Evolutionary conservation across 345 rosid genomes (phyloP).

Genomic region (Theobroma cacao): DNA sequence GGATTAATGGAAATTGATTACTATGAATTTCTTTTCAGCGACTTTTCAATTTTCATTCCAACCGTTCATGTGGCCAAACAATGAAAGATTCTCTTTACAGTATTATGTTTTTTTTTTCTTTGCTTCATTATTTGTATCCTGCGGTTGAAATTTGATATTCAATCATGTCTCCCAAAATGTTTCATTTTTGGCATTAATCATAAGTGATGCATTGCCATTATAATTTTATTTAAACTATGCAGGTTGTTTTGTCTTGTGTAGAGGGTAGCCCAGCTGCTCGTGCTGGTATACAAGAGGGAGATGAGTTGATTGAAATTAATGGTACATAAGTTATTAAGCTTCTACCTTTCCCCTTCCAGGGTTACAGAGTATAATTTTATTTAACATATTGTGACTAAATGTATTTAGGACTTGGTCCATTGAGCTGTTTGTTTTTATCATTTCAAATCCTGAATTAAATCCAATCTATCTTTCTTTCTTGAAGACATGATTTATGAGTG

Average conservation of each 20-base stretch:
- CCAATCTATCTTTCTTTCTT: neutral
- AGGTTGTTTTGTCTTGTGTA: slow-evolving; percentile 81
- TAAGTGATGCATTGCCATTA: neutral
- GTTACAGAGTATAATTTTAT: neutral
- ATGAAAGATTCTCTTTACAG: neutral
- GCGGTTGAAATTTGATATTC: neutral
- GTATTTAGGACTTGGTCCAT: neutral
- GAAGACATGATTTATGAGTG: neutral
- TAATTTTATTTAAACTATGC: slow-evolving; percentile 21
- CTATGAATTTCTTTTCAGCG: neutral
- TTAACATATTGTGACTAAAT: neutral
- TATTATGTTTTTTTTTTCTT: neutral
- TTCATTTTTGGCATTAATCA: neutral
- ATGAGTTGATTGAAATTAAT: slow-evolving; percentile 81
- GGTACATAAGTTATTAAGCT: slow-evolving; percentile 39
- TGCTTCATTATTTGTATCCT: neutral
- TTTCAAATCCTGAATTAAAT: neutral
- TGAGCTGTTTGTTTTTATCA: neutral
- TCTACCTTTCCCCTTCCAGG: neutral
- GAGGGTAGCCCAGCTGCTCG: slow-evolving; percentile 92
- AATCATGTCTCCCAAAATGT: neutral
- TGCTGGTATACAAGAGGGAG: slow-evolving; percentile 83
- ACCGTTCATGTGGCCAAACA: neutral
- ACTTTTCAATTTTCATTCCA: neutral
- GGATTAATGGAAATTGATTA: neutral